Percentiles rank a stretch among this genome's conserved stretches.
Conservation (phyloP, 805 yeast species). For the Pichia nakasei region DNA sequence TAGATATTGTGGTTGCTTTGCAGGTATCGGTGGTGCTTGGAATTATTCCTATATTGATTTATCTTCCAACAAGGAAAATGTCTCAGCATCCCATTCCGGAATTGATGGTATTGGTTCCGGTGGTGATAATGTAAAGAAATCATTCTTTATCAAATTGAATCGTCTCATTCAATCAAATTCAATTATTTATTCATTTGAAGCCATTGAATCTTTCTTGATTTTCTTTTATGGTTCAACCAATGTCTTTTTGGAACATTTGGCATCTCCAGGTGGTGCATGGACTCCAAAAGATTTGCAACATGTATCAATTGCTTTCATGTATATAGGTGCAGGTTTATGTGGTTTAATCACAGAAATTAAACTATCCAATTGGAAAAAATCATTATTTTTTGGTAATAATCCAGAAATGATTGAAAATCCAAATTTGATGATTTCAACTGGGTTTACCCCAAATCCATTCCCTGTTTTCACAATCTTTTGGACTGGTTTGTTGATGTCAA, state of each 20-base stretch:
- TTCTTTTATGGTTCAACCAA: conserved; percentile 86
- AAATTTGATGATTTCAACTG: conserved; percentile 40
- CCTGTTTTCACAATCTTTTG: conserved; percentile 89
- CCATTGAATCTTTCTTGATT: conserved; percentile 69
- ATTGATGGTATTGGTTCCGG: conserved; percentile 5
- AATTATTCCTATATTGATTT: conserved; percentile 35
- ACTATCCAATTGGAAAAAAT: conserved; percentile 49
- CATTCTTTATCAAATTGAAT: not conserved
- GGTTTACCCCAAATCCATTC: conserved; percentile 88
- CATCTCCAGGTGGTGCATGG: conserved; percentile 75
- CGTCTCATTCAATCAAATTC: not conserved
- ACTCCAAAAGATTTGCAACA: conserved; percentile 85
- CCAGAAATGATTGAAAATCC: not conserved
- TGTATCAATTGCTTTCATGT: conserved; percentile 84
- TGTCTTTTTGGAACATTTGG: conserved; percentile 83
- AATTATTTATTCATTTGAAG: conserved; percentile 64
- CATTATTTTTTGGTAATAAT: conserved; percentile 14
- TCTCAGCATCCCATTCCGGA: not conserved
- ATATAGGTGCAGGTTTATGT: conserved; percentile 84
- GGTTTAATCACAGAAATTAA: conserved; percentile 77
- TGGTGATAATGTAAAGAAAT: conserved; percentile 1
- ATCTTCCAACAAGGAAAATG: conserved; percentile 12
- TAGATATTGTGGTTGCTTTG: conserved; percentile 78
- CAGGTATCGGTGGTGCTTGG: conserved; percentile 86
- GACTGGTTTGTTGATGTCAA: conserved; percentile 95